Percentiles rank a stretch among this genome's conserved stretches.
phyloP scores from a whole-genome alignment of 176 grass and related monocot genomes.

The Chrysopogon serrulatus region DNA sequence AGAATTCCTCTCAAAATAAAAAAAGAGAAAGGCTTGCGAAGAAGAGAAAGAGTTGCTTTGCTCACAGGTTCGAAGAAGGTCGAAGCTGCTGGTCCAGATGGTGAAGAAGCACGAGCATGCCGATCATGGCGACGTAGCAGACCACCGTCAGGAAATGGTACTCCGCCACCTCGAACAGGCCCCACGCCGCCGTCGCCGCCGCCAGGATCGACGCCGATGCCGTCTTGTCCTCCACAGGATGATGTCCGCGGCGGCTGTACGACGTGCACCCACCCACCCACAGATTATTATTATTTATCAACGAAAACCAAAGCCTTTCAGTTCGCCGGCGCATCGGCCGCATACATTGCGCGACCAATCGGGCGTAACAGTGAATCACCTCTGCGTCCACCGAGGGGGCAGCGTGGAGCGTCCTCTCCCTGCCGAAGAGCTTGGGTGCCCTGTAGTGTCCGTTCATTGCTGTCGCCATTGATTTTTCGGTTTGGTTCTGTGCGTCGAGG shows the following conservation, averaged over 20 bases:
- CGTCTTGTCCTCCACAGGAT: slow-evolving; percentile 65
- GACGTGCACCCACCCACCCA: too few relatives aligned
- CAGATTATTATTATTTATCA: background rate
- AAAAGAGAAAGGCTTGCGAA: background rate
- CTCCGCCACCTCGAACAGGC: slow-evolving; percentile 63
- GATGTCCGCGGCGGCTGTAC: slow-evolving; percentile 69
- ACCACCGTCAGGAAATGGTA: slow-evolving; percentile 65
- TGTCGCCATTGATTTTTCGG: background rate
- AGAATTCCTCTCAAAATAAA: too few relatives aligned
- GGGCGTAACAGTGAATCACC: slow-evolving; percentile 22
- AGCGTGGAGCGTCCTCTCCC: slow-evolving; percentile 43
- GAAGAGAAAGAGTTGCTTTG: background rate
- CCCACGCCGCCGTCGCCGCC: slow-evolving; percentile 30
- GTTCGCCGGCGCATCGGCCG: accelerated
- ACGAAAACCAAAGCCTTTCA: background rate
- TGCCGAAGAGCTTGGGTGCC: slow-evolving; percentile 45
- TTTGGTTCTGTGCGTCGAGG: background rate
- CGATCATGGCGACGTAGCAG: slow-evolving; percentile 45
- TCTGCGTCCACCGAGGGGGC: slow-evolving; percentile 52
- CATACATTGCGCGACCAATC: background rate
- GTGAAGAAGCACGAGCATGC: slow-evolving; percentile 70
- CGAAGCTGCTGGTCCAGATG: slow-evolving; percentile 61
- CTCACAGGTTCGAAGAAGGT: slow-evolving; percentile 52
- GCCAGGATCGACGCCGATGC: slow-evolving; percentile 46
- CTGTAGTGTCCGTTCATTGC: background rate